Evolutionary conservation across 495 filamentous ascomycete species (phyloP).

Genomic region (Cenococcum geophilum): DNA sequence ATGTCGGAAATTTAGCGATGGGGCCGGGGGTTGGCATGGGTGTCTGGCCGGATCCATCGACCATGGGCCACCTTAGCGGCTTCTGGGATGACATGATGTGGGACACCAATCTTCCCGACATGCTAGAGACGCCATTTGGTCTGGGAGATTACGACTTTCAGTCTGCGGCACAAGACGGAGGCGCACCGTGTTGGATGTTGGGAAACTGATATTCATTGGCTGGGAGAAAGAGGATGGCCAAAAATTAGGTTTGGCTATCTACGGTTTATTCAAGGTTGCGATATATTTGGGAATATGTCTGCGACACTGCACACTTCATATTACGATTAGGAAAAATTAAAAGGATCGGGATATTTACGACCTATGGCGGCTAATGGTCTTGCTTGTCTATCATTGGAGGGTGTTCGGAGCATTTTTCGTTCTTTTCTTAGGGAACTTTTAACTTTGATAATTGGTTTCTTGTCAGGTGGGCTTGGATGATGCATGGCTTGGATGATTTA

Average conservation of each 20-base stretch:
- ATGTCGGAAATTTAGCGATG: constrained; percentile 15
- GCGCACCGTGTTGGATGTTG: constrained; percentile 28
- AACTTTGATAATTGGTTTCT: no score
- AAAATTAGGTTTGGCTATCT: not conserved
- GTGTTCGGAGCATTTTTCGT: no score
- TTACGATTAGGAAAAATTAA: no score
- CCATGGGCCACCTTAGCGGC: constrained; percentile 22
- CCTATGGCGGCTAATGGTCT: no score
- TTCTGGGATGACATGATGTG: constrained; percentile 40
- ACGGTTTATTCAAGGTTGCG: no score
- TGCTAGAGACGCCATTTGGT: constrained; percentile 29
- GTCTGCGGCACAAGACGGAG: constrained; percentile 19
- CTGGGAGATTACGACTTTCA: constrained; percentile 26
- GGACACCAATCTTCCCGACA: constrained; percentile 32
- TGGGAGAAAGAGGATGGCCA: not conserved
- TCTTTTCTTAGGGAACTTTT: no score
- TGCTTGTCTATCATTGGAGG: no score
- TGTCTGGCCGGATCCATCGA: constrained; percentile 14
- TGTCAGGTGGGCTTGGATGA: no score
- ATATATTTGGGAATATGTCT: no score
- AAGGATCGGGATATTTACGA: no score
- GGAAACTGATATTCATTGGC: constrained; percentile 15
- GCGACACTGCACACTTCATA: no score
- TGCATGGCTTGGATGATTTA: no score
- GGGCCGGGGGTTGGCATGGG: constrained; percentile 4